phyloP scores from a whole-genome alignment of 805 yeast species.

The Candida rishiriensis region DNA sequence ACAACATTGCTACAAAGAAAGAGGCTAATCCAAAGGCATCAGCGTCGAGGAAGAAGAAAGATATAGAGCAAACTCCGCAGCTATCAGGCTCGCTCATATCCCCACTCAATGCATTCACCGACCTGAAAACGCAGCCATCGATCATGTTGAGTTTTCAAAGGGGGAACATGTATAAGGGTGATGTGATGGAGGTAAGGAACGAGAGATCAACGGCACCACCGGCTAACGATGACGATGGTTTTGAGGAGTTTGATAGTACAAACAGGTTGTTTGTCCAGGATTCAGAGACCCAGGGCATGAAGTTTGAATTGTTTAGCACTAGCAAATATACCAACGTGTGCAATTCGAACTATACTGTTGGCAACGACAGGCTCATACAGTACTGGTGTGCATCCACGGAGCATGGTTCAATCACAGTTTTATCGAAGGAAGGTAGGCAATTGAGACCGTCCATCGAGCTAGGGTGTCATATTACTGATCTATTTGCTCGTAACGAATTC shows the following conservation, averaged over 20 bases:
- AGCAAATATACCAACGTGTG: constrained; percentile 35
- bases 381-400: constrained; percentile 57
- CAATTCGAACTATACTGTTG: constrained; percentile 28
- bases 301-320: constrained; percentile 39
- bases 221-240: constrained; percentile 23
- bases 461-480: constrained; percentile 40
- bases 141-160: constrained; percentile 22
- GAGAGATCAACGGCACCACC: constrained; percentile 27
- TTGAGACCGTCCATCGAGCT: constrained; percentile 47
- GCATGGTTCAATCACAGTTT: constrained; percentile 47
- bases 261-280: constrained; percentile 15
- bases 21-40: constrained; percentile 29
- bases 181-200: constrained; percentile 24
- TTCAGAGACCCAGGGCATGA: constrained; percentile 21
- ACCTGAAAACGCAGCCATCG: constrained; percentile 26
- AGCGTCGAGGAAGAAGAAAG: constrained; percentile 32
- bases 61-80: constrained; percentile 28
- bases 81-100: constrained; percentile 20
- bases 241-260: constrained; percentile 34
- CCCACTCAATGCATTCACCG: constrained; percentile 27
- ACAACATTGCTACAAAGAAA: constrained; percentile 30
- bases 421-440: constrained; percentile 42
- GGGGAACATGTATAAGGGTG: constrained; percentile 6
- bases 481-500: constrained; percentile 31
- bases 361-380: constrained; percentile 35